phyloP scores from a whole-genome alignment of 192 early-diverging fungal species.

The Rhizoclosmatium globosum region DNA sequence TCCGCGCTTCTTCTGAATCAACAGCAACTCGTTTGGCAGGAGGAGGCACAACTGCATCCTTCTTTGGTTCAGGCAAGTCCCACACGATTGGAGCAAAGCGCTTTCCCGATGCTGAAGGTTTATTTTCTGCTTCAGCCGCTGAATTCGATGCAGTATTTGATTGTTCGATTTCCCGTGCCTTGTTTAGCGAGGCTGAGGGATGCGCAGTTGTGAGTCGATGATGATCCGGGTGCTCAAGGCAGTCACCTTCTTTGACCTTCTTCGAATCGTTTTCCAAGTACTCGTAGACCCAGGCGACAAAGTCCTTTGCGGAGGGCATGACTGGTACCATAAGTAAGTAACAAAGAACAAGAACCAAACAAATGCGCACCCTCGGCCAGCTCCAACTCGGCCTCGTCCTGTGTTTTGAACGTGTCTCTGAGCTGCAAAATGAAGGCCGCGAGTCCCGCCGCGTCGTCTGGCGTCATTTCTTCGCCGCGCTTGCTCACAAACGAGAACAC shows the following conservation, averaged over 20 bases:
- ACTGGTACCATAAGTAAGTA: background rate
- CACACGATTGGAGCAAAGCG: background rate
- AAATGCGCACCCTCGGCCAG: background rate
- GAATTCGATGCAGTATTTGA: too few relatives aligned
- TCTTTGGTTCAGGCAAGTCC: background rate
- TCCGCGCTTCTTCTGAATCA: background rate
- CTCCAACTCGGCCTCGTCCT: background rate
- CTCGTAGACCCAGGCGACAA: slow-evolving; percentile 3
- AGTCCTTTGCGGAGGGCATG: background rate
- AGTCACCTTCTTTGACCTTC: background rate
- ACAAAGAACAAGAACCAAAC: background rate
- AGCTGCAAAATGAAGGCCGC: background rate
- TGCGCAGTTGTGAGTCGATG: background rate
- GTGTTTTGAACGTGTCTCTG: background rate
- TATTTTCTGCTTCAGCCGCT: too few relatives aligned
- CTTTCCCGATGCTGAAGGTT: background rate
- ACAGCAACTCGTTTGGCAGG: background rate
- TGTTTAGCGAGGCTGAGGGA: background rate
- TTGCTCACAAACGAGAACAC: background rate
- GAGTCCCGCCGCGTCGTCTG: background rate
- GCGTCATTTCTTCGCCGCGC: background rate
- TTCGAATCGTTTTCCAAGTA: background rate
- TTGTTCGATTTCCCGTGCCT: background rate
- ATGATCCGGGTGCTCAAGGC: background rate
- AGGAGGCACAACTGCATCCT: background rate